Conservation (phyloP, 441 rosid species). For the Gossypium gossypioides region DNA sequence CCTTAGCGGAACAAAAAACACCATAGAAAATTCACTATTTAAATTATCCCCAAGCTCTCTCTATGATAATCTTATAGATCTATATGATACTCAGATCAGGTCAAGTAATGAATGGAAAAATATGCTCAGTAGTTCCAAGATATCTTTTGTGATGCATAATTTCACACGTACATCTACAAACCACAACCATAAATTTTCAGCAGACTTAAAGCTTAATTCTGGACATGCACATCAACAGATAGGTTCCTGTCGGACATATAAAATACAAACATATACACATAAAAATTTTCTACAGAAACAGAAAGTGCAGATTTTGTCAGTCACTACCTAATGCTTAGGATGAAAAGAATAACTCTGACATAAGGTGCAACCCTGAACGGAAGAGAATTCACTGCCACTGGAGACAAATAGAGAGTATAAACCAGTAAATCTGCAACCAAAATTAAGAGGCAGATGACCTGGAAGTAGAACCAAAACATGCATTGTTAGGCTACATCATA, state of each 20-base stretch:
- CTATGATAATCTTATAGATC: not conserved
- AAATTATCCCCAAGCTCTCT: not conserved
- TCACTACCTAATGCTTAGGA: constrained; percentile 68
- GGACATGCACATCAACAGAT: not conserved
- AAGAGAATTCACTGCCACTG: constrained; percentile 52
- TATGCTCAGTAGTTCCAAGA: not conserved
- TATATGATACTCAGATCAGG: not conserved
- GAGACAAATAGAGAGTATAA: constrained; percentile 68
- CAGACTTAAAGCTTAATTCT: not conserved
- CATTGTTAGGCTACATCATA: constrained; percentile 9
- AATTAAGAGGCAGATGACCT: constrained; percentile 57
- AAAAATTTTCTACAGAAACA: not conserved
- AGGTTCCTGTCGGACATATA: not conserved
- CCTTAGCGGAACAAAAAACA: not conserved
- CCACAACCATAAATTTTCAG: not conserved
- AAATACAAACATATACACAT: not conserved
- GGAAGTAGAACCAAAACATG: constrained; percentile 29
- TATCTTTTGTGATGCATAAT: not conserved
- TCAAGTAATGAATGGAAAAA: not conserved
- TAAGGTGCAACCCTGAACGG: constrained; percentile 88
- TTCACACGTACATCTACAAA: not conserved
- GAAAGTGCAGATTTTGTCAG: not conserved
- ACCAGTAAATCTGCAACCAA: constrained; percentile 67
- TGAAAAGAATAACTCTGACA: constrained; percentile 66
- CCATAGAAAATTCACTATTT: not conserved